Percentiles rank a stretch among this genome's conserved stretches.
phyloP scores from a whole-genome alignment of 2,329 filamentous ascomycete genomes.

The Calonectria pseudoreteaudii region DNA sequence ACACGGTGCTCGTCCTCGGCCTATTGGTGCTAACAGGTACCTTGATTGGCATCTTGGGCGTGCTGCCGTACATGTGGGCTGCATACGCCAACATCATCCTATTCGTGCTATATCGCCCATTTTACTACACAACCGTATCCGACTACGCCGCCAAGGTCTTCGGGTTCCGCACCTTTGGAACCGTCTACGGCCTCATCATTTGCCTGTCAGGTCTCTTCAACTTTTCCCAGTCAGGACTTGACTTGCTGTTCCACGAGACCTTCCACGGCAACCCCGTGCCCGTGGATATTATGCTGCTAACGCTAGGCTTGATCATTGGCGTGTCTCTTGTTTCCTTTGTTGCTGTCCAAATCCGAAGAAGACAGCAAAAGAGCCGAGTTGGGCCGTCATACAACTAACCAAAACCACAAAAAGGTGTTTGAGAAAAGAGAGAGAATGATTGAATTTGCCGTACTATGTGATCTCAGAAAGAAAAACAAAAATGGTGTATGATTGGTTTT shows the following conservation, averaged over 20 bases:
- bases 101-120: conserved; percentile 86
- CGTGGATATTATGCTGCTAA: conserved; percentile 78
- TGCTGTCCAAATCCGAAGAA: conserved; percentile 51
- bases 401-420: background rate
- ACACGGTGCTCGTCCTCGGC: conserved; percentile 77
- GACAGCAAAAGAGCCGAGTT: conserved; percentile 46
- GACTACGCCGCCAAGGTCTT: conserved; percentile 94
- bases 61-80: conserved; percentile 76
- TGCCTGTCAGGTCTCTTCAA: conserved; percentile 87
- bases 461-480: background rate
- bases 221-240: conserved; percentile 84
- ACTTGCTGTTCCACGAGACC: conserved; percentile 79
- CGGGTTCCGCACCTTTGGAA: conserved; percentile 90
- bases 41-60: conserved; percentile 79
- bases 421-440: background rate
- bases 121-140: conserved; percentile 92
- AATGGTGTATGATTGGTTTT: background rate
- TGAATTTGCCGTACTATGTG: background rate
- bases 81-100: conserved; percentile 82
- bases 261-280: conserved; percentile 81
- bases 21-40: conserved; percentile 79
- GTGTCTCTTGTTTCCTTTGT: conserved; percentile 76
- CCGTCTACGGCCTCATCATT: conserved; percentile 93
- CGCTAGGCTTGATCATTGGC: conserved; percentile 73
- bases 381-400: conserved; percentile 27